Evolutionary conservation across 768 basidiomycete genomes (phyloP), one percentile per base, ranked within the genome.

Genomic region (Termitomyces titanicus): DNA sequence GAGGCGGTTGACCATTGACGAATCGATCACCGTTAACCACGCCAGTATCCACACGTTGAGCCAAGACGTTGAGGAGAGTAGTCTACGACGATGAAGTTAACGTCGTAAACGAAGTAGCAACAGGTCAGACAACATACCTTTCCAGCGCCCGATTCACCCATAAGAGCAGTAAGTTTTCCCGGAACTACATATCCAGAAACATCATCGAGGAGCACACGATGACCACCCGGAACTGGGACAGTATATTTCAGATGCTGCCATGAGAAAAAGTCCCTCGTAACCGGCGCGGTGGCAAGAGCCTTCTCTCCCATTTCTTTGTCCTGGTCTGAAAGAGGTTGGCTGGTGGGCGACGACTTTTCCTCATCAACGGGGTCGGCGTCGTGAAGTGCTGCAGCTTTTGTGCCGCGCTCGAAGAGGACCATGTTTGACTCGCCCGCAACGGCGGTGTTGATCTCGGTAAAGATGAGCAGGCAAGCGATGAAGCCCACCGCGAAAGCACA

Each of bases 141-240:
- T 18, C 78, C 78, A 31, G 76, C 74, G 6, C 74, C 77, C 39
- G 68, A 79, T 71, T 71, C 79, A 53, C 79, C 92, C 91, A 87
- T 92, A 63, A 85, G 78, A 51, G 88, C 88, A 0, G 88, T 90
- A 54, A 93, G 68, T 55, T 82, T 92, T 5, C 93, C 92, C 0
- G 92, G 93, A 10, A 81, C 82, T 18, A 92, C 90, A 67, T 80
- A 94, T 0, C 92, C 92, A 27, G 84, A 88, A 12, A 94, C 78
- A 44, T 89, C 79, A 58, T 92, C 79, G 52, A 93, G 73, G 2
- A 93, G 74, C 29, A 68, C 70, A 35, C 80, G 72, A 20, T 69
- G 62, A 6, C 79, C 81, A 3, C 75, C 76, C 3, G 70, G 57
- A 15, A 84, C 74, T 1, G 79, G 74, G 0, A 94, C 84, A 31